Evolutionary conservation across 768 basidiomycete species (phyloP).

Genomic region (Tricholoma matsutake): DNA sequence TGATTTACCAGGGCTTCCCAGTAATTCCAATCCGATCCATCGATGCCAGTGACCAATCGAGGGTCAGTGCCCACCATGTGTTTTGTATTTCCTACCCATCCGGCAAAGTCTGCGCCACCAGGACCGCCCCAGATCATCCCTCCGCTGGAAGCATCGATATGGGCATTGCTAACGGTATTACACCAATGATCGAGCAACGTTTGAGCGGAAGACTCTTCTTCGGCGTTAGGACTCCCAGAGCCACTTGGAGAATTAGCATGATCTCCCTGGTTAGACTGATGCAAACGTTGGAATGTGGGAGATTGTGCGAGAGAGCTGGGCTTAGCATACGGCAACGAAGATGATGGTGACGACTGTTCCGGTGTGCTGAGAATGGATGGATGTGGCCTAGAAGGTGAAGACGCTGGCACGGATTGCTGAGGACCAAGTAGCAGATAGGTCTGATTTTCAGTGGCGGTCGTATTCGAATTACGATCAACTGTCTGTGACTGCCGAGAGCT

Average conservation of each 20-base stretch:
- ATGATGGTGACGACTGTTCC: constrained; percentile 22
- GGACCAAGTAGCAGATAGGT: constrained; percentile 51
- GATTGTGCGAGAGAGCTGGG: constrained; percentile 37
- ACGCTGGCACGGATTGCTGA: constrained; percentile 36
- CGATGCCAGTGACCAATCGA: constrained; percentile 45
- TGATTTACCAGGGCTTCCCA: constrained; percentile 79
- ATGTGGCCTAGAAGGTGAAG: constrained; percentile 30
- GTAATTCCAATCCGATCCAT: constrained; percentile 73
- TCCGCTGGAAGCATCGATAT: constrained; percentile 47
- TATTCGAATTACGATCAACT: constrained; percentile 24
- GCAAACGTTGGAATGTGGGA: constrained; percentile 60
- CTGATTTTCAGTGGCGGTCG: constrained; percentile 35
- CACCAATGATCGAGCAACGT: constrained; percentile 83
- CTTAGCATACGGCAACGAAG: constrained; percentile 25
- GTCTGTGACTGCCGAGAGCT: constrained; percentile 22
- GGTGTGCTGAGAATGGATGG: constrained; percentile 29
- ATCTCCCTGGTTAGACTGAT: constrained; percentile 43
- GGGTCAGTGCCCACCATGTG: constrained; percentile 39
- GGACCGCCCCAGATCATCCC: constrained; percentile 62
- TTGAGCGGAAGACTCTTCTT: constrained; percentile 76
- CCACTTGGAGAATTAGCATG: constrained; percentile 57
- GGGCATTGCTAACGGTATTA: constrained; percentile 70
- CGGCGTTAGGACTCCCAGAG: constrained; percentile 68
- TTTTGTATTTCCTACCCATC: constrained; percentile 52
- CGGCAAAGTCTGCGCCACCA: constrained; percentile 52